These are phyloP conservation scores for Anaeramoeba flamelloides DNA, from an alignment of 78 protist genomes.

Conservation along the genomic window DNA sequence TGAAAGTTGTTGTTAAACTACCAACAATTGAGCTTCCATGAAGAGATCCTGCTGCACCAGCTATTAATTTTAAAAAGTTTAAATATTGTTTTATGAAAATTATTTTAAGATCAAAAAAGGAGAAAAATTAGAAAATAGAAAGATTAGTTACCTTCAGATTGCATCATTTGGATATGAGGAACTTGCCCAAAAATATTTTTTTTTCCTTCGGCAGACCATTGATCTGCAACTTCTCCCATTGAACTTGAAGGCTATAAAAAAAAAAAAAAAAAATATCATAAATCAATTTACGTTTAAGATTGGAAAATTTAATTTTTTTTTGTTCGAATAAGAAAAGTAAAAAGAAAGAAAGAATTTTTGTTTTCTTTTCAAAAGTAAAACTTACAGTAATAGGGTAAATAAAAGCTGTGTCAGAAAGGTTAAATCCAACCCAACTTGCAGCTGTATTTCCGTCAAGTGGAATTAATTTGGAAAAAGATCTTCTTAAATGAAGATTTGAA, in stretches of 20 bases:
- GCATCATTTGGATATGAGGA: conserved; percentile 24
- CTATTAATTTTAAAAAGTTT: too few species aligned
- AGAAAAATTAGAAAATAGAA: too few species aligned
- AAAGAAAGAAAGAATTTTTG: too few species aligned
- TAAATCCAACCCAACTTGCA: conserved; percentile 42
- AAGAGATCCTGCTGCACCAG: conserved; percentile 50
- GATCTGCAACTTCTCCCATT: conserved; percentile 39
- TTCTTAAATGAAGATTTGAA: neutral
- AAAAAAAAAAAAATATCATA: too few species aligned
- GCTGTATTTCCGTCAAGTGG: conserved; percentile 41
- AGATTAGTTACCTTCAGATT: too few species aligned
- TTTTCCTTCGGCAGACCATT: conserved; percentile 16
- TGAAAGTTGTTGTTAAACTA: conserved; percentile 34
- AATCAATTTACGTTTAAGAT: too few species aligned
- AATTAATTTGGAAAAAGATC: neutral
- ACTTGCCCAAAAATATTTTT: conserved; percentile 39
- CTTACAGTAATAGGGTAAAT: conserved; percentile 47
- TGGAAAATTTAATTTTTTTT: too few species aligned
- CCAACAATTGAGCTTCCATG: conserved; percentile 41
- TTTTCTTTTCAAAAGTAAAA: too few species aligned
- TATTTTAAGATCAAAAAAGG: too few species aligned
- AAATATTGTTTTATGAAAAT: too few species aligned
- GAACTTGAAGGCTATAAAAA: conserved; percentile 44
- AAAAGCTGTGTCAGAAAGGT: conserved; percentile 18
- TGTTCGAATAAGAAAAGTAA: too few species aligned